Evolutionary conservation across 75 land plant genomes (phyloP), one percentile per base, ranked within the genome.

Genomic region (Cryptomeria japonica): DNA sequence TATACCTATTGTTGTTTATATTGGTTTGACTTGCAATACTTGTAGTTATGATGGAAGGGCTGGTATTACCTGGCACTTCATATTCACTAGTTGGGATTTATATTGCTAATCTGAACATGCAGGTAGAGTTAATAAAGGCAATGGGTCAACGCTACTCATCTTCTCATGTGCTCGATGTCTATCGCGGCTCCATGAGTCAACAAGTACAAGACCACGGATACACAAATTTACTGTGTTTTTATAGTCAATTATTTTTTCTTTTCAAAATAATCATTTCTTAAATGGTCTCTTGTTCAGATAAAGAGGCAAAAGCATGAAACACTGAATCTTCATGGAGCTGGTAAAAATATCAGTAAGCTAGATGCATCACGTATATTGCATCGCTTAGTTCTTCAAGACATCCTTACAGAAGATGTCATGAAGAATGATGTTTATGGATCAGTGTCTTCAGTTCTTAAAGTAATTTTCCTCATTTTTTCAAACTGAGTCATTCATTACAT

Each of bases 381-480:
- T 61, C 92, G 96, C 84, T 89, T 98, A 85, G 97, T 98, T 49
- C 91, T 89, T 91, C 96, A 97, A 88, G 94, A 96, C 76, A 75
- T 97, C 80, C 92, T 98, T 68, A 76, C 86, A 8, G 99, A 98
- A 84, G 99, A 97, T 84, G 95, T 96, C 11, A 98, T 91, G 88
- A 98, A 95, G 90, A 98, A 95, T 90, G 99, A 98, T 90, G n/a
- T 93, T 13, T 98, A 94, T 91, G 99, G 99, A 85, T 96, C 99
- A 56, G 90, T 97, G 18, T 98, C 99, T 77, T 98, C 99, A 49
- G 87, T 98, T 55, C 83, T 98, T 51, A 97, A 96, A 97, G 99
- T 97, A 70, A 39, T 19, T 32, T 36, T 19, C 19, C n/a, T 87
- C 13, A 75, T 11, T 70, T 14, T 64, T 41, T 79, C 42, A 32